Base-by-base conservation (phyloP, 371 early-diverging fungal genomes). In the Nematocida sp. region DNA sequence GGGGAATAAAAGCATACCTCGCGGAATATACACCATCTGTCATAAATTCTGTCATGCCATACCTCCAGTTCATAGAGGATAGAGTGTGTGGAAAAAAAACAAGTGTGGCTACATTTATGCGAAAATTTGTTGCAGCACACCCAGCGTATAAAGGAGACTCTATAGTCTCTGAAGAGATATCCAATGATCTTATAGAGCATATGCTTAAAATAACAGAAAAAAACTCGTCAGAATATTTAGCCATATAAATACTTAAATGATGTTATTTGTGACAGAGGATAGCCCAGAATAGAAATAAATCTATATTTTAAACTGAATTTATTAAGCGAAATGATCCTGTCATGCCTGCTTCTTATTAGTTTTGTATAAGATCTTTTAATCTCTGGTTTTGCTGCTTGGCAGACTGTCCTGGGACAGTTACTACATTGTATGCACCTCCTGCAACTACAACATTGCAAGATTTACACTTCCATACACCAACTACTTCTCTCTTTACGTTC, bases 401-500 rank as follows among this genome's bases (percentile, higher is more conserved):
- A 64, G 80, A 75, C 70, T 72, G 67, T 72, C 84, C 85, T 11
- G 85, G 83, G 50, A 84, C 78, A 46, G 83, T 85, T 47, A 42
- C 91, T 83, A 95, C 91, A 72, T 93, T 92, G 93, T 94, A 98
- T 84, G 99, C 98, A 87, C 98, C 99, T 86, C 99, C 99, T 84
- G 98, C 97, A 88, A 96, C 89, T 86, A 89, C 89, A 90, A 95
- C 93, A 86, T 90, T 91, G 91, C 99, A 98, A 74, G 92, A 93
- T 88, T 91, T 91, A 91, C 99, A 98, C 89, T 93, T 91, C 99
- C 99, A 98, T 91, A 98, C 96, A 86, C 97, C 99, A 85, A 98
- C 97, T 73, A 94, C 92, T 73, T 90, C 87, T 88, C 99, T 93
- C 91, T 93, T 94, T 83, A 98, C 95, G 83, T 92, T 89, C 87